Conservation (phyloP, 345 rosid genomes). For the Eucalyptus polybractea region DNA sequence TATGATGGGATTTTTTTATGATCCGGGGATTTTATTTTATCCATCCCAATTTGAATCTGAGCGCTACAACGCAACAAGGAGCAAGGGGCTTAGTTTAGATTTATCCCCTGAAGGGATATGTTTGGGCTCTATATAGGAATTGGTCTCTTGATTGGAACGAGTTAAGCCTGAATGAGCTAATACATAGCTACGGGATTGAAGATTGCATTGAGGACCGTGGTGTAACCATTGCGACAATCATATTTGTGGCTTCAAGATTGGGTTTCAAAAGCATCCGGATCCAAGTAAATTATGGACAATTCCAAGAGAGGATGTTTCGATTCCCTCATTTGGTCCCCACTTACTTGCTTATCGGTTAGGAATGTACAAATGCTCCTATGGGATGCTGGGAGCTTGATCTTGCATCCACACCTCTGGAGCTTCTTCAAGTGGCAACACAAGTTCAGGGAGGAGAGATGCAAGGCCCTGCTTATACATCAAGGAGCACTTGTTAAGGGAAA, state of each 20-base stretch:
- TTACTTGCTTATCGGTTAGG: background rate
- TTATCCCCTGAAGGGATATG: conserved; percentile 1
- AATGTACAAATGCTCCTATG: background rate
- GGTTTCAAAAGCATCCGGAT: background rate
- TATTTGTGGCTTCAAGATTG: background rate
- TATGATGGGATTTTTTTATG: too few species aligned
- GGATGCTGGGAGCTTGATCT: background rate
- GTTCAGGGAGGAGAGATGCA: too few species aligned
- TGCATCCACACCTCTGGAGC: background rate
- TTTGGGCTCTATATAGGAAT: background rate
- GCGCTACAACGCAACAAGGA: rapidly evolving
- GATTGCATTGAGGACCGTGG: background rate
- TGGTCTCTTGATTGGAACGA: background rate
- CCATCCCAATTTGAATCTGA: background rate
- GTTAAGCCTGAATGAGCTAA: background rate
- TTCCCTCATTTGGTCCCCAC: background rate
- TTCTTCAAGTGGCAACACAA: background rate
- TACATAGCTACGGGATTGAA: background rate
- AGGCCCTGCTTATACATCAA: too few species aligned
- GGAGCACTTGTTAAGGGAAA: too few species aligned
- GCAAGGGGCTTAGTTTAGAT: background rate
- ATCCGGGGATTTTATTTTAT: too few species aligned
- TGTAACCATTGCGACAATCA: background rate
- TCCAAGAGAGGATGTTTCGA: background rate
- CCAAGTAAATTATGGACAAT: background rate